A percentile compares a stretch with the other conserved stretches of the same genome.
These are phyloP conservation scores for Phytophthora cryptogea DNA, from an alignment of 352 stramenopile species.

Conservation along the genomic window DNA sequence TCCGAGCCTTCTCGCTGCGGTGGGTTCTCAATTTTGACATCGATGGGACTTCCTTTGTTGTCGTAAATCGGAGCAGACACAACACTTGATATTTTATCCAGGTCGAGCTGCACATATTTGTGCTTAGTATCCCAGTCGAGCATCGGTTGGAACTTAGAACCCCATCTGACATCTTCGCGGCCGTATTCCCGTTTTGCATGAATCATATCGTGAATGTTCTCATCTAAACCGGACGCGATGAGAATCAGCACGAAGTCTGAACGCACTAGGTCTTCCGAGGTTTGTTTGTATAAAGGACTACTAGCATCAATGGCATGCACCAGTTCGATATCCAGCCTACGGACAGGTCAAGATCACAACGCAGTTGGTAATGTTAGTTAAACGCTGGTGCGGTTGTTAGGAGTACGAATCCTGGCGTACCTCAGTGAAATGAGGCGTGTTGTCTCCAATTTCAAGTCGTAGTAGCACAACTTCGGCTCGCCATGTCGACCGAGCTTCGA, in stretches of 20 bases:
- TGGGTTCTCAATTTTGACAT: constrained; percentile 1
- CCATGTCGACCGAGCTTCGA: constrained; percentile 38
- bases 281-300: constrained; percentile 54
- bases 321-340: constrained; percentile 60
- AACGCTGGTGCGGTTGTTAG: too few species aligned
- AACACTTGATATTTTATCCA: constrained; percentile 46
- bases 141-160: constrained; percentile 42
- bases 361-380: constrained; percentile 1
- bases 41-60: neutral
- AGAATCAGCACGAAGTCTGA: constrained; percentile 63
- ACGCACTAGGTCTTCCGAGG: constrained; percentile 28
- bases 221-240: constrained; percentile 59
- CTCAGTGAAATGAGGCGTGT: constrained; percentile 54
- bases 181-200: constrained; percentile 60
- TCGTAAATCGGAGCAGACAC: constrained; percentile 18
- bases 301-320: constrained; percentile 44
- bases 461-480: constrained; percentile 67
- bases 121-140: constrained; percentile 42
- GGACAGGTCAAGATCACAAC: neutral
- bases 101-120: constrained; percentile 47
- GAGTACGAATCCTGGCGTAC: constrained; percentile 11
- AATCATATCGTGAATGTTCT: constrained; percentile 66
- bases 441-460: constrained; percentile 55
- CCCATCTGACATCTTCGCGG: constrained; percentile 46
- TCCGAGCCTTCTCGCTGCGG: neutral